These are phyloP conservation scores for Penicillium robsamsonii DNA, from an alignment of 495 filamentous ascomycete genomes.

Conservation along the genomic window DNA sequence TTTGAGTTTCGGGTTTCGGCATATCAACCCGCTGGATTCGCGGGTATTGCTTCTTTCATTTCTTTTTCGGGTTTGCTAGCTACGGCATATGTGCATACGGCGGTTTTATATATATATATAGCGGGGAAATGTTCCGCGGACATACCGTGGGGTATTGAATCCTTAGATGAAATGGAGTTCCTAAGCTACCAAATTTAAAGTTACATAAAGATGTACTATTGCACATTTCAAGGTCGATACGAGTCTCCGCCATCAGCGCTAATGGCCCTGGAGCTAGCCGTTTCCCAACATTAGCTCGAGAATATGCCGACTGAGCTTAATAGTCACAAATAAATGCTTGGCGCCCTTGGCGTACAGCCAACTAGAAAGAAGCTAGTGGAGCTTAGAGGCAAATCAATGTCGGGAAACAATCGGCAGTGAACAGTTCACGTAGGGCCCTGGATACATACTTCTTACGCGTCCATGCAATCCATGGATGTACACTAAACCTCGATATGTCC, in stretches of 20 bases:
- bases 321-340: neutral
- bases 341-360: neutral
- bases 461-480: neutral
- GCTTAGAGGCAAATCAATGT: slow-evolving; percentile 2
- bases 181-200: neutral
- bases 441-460: neutral
- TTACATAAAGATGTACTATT: neutral
- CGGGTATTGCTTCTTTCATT: neutral
- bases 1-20: neutral
- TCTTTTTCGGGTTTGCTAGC: neutral
- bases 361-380: slow-evolving; percentile 1
- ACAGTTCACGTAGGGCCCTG: neutral
- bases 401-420: slow-evolving; percentile 4
- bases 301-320: neutral
- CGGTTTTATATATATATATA: neutral
- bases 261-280: slow-evolving; percentile 6
- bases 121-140: neutral
- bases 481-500: neutral
- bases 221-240: slow-evolving; percentile 1
- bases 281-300: neutral
- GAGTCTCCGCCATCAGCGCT: slow-evolving; percentile 15
- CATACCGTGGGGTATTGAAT: neutral
- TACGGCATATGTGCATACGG: neutral
- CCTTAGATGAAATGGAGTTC: neutral
- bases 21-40: neutral